These are phyloP conservation scores for Circinella umbellata DNA, from an alignment of 371 early-diverging fungal species.

Conservation along the genomic window DNA sequence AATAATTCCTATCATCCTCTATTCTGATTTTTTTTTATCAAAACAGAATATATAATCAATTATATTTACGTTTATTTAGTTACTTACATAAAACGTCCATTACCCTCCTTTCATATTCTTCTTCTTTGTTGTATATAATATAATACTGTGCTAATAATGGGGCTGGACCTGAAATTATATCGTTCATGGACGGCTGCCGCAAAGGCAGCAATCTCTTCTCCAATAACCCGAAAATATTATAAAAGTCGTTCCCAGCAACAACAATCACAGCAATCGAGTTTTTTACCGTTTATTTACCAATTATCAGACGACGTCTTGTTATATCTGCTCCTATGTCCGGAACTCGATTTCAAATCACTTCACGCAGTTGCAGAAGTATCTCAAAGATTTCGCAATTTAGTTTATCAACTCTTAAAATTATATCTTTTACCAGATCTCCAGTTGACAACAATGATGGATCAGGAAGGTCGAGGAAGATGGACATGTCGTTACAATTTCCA, in stretches of 20 bases:
- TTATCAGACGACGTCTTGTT: conserved; percentile 20
- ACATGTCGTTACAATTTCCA: conserved; percentile 13
- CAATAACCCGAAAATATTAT: neutral
- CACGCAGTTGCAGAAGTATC: conserved; percentile 14
- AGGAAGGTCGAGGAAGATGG: conserved; percentile 19
- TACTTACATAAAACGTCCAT: no score
- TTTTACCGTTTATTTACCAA: neutral
- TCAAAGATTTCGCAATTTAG: conserved; percentile 8
- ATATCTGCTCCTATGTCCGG: conserved; percentile 12
- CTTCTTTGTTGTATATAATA: neutral
- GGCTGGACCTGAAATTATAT: neutral
- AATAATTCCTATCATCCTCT: no score
- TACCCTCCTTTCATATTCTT: neutral
- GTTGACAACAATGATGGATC: conserved; percentile 17
- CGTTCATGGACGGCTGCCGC: neutral
- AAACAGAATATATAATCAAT: no score
- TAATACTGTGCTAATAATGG: neutral
- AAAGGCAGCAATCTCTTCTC: neutral
- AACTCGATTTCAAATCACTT: conserved; percentile 17
- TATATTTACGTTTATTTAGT: no score
- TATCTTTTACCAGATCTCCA: conserved; percentile 18
- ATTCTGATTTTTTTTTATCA: no score
- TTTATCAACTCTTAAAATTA: conserved; percentile 6
- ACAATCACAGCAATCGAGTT: neutral
- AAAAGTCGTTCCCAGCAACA: neutral